Evolutionary conservation across 148 eudicot species (phyloP).

Genomic region (Gaultheria prostrata): DNA sequence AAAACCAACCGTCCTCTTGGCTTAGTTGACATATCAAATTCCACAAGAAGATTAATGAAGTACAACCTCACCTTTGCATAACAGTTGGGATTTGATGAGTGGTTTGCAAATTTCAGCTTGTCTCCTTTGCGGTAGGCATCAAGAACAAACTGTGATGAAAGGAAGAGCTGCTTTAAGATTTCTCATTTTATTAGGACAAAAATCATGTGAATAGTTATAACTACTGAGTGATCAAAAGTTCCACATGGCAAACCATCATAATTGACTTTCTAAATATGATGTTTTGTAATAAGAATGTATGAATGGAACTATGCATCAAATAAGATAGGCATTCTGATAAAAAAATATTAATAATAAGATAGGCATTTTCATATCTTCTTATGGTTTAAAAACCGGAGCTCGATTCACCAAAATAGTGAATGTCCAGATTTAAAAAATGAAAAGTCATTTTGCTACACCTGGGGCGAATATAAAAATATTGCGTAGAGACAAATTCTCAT

Average conservation of each 20-base stretch:
- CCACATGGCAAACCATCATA: background rate
- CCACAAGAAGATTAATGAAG: background rate
- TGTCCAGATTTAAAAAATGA: background rate
- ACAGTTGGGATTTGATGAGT: slow-evolving; percentile 90
- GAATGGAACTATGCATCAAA: background rate
- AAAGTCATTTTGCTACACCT: background rate
- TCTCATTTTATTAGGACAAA: background rate
- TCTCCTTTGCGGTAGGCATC: slow-evolving; percentile 96
- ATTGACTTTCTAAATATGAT: background rate
- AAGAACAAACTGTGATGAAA: slow-evolving; percentile 70
- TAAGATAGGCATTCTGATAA: background rate
- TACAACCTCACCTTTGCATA: slow-evolving; percentile 63
- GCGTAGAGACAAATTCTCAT: background rate
- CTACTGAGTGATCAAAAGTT: background rate
- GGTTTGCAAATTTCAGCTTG: slow-evolving; percentile 93
- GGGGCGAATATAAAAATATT: background rate
- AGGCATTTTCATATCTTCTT: background rate
- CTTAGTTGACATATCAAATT: background rate
- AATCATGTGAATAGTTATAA: background rate
- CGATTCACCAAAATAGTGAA: background rate
- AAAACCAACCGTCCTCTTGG: slow-evolving; percentile 3
- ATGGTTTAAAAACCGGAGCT: background rate
- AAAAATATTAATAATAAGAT: too few relatives aligned
- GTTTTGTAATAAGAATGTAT: background rate
- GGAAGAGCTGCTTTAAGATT: slow-evolving; percentile 8